These are phyloP conservation scores for Saccharomycopsis lassenensis DNA, from an alignment of 805 yeast species.

Conservation along the genomic window DNA sequence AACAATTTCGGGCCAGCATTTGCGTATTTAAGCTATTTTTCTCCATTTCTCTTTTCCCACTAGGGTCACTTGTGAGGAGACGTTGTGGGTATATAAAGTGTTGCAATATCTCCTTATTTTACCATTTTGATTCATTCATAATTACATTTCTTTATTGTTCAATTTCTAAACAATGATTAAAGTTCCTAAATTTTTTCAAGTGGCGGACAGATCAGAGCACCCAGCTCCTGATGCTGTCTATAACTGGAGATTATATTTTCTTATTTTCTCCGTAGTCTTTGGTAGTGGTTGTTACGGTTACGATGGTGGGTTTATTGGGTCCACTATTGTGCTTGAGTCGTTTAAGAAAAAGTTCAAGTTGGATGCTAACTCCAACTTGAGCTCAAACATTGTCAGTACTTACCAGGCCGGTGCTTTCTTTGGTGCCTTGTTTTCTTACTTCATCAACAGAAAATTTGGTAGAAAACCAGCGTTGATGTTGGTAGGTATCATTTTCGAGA, in stretches of 20 bases:
- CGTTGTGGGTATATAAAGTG: no score
- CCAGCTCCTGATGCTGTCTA: constrained; percentile 33
- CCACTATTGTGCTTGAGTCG: constrained; percentile 36
- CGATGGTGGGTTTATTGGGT: constrained; percentile 47
- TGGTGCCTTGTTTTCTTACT: constrained; percentile 28
- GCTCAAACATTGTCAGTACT: constrained; percentile 35
- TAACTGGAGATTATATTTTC: constrained; percentile 32
- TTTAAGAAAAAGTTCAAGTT: constrained; percentile 20
- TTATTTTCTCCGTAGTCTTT: constrained; percentile 35
- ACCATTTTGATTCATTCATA: no score
- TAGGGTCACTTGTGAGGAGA: no score
- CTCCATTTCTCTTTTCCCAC: no score
- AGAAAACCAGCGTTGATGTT: constrained; percentile 29
- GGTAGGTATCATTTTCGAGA: constrained; percentile 30
- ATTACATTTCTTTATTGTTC: no score
- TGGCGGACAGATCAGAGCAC: constrained; percentile 13
- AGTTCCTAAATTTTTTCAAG: constrained; percentile 1
- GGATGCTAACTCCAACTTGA: constrained; percentile 21
- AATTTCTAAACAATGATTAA: no score
- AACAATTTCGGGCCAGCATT: no score
- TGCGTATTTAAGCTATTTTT: no score
- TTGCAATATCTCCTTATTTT: no score
- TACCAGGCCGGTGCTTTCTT: constrained; percentile 45
- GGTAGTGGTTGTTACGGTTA: constrained; percentile 45
- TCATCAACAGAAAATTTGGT: constrained; percentile 31